Percentiles rank a stretch among this genome's conserved stretches.
Conservation (phyloP, 2,329 filamentous ascomycete genomes). For the Torrubiellomyces zombiae region DNA sequence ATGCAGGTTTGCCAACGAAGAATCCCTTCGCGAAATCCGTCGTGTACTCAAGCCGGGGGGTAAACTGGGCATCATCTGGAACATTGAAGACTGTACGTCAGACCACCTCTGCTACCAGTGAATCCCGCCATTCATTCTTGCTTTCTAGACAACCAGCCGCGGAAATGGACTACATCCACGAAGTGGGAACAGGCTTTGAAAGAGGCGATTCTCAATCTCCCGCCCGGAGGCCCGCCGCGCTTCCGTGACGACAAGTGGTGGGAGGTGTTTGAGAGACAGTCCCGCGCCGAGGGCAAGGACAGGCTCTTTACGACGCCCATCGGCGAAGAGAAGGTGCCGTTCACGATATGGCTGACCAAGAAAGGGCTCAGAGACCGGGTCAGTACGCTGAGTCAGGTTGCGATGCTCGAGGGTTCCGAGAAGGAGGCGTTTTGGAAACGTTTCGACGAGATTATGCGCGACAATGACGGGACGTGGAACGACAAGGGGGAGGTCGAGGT, state of each 20-base stretch:
- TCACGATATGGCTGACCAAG: slow-evolving; percentile 39
- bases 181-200: slow-evolving; percentile 47
- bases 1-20: slow-evolving; percentile 53
- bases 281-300: slow-evolving; percentile 23
- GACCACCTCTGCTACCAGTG: neutral
- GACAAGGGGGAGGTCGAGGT: slow-evolving; percentile 44
- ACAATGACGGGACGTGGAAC: slow-evolving; percentile 38
- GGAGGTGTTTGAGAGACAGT: slow-evolving; percentile 44
- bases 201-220: slow-evolving; percentile 35
- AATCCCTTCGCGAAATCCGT: slow-evolving; percentile 48
- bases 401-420: slow-evolving; percentile 35
- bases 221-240: slow-evolving; percentile 39
- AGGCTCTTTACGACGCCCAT: slow-evolving; percentile 44
- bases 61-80: slow-evolving; percentile 54
- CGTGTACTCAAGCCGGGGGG: slow-evolving; percentile 44
- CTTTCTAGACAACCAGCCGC: slow-evolving; percentile 46
- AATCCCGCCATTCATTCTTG: neutral
- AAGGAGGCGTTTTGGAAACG: slow-evolving; percentile 28
- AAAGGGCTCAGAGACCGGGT: slow-evolving; percentile 48
- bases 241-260: slow-evolving; percentile 51
- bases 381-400: slow-evolving; percentile 51
- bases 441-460: slow-evolving; percentile 37
- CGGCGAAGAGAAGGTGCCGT: slow-evolving; percentile 36
- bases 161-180: slow-evolving; percentile 34
- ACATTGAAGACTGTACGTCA: slow-evolving; percentile 49